Percentiles rank a stretch among this genome's conserved stretches.
These are phyloP conservation scores for Lentinula sp. DNA, from an alignment of 768 basidiomycete species.

Conservation along the genomic window DNA sequence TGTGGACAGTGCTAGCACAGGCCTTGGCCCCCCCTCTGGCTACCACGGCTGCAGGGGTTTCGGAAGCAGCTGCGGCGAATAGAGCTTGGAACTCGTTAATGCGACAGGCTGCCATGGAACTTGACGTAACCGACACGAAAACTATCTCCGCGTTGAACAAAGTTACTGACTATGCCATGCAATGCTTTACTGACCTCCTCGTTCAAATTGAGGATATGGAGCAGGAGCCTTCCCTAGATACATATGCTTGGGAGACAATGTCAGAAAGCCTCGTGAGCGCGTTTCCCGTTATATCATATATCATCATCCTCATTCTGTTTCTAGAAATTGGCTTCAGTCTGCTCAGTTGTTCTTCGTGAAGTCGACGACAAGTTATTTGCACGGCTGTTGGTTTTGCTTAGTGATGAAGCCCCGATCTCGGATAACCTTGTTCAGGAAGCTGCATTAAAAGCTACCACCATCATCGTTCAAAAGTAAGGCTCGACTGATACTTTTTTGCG, in stretches of 20 bases:
- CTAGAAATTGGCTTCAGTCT: constrained; percentile 83
- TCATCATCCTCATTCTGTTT: background rate
- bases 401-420: constrained; percentile 72
- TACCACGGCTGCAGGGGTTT: constrained; percentile 22
- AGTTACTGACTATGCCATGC: constrained; percentile 57
- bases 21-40: constrained; percentile 34
- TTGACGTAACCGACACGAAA: constrained; percentile 26
- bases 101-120: constrained; percentile 39
- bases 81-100: constrained; percentile 72
- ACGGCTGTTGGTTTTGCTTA: constrained; percentile 68
- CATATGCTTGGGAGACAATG: constrained; percentile 92
- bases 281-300: background rate
- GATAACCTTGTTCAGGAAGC: constrained; percentile 87
- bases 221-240: constrained; percentile 69
- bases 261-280: constrained; percentile 73
- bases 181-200: constrained; percentile 73
- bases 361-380: constrained; percentile 66
- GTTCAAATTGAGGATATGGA: constrained; percentile 82
- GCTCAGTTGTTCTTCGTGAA: constrained; percentile 64
- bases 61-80: constrained; percentile 80
- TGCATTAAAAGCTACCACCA: constrained; percentile 78
- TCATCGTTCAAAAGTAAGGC: constrained; percentile 75
- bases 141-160: constrained; percentile 35
- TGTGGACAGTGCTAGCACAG: constrained; percentile 83
- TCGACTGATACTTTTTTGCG: background rate